A percentile compares a stretch with the other conserved stretches of the same genome.
Conservation (phyloP, 2,329 filamentous ascomycete genomes). For the Xylariaceae sp. region DNA sequence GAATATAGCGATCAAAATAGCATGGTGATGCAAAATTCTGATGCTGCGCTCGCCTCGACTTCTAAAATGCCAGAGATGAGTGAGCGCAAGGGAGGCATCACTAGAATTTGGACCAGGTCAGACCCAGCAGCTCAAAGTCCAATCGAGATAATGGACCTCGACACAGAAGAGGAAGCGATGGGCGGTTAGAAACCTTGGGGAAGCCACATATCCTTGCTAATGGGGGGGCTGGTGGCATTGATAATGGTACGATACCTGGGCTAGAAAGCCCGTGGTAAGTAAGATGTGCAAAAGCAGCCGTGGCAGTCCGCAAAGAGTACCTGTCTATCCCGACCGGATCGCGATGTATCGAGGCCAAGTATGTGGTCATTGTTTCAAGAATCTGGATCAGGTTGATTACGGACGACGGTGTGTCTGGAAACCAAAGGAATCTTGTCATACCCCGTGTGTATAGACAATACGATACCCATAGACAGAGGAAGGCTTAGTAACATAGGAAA, state of each 20-base stretch:
- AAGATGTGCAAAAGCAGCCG: background rate
- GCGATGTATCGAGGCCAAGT: background rate
- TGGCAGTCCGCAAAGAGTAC: background rate
- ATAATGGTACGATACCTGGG: background rate
- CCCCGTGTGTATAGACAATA: constrained; percentile 14
- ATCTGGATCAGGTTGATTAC: background rate
- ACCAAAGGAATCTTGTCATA: constrained; percentile 1
- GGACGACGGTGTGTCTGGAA: constrained; percentile 2
- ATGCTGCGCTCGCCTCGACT: background rate
- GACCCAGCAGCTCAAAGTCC: constrained; percentile 29
- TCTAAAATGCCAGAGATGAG: constrained; percentile 53
- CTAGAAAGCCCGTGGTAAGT: background rate
- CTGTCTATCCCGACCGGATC: background rate
- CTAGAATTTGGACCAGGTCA: constrained; percentile 37
- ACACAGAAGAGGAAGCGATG: constrained; percentile 27
- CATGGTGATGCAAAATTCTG: constrained; percentile 20
- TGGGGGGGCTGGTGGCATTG: background rate
- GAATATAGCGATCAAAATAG: too few species aligned
- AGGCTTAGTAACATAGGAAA: constrained; percentile 7
- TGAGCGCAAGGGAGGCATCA: constrained; percentile 43
- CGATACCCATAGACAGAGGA: constrained; percentile 23
- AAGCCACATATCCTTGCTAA: background rate
- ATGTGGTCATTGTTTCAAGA: background rate
- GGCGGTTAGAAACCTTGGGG: constrained; percentile 10
- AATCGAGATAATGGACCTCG: constrained; percentile 47